These are phyloP conservation scores for Xylariaceae sp. DNA, from an alignment of 2,329 filamentous ascomycete genomes.

Conservation along the genomic window DNA sequence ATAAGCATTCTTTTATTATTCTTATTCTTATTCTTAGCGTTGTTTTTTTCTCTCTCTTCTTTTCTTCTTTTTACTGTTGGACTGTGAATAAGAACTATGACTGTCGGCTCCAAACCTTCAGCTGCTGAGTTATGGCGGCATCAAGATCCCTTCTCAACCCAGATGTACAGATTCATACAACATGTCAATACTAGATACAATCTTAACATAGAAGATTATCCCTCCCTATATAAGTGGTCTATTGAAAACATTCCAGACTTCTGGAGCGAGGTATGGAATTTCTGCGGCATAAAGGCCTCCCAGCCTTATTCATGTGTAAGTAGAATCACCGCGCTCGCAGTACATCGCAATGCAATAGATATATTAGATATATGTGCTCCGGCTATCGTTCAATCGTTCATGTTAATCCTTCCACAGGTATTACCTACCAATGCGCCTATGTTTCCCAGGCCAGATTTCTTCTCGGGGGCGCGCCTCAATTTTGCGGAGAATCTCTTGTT, in stretches of 20 bases:
- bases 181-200: constrained; percentile 69
- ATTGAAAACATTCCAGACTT: constrained; percentile 74
- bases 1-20: too few species aligned
- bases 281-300: constrained; percentile 74
- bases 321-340: constrained; percentile 15
- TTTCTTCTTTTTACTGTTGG: not conserved
- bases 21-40: too few species aligned
- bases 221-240: constrained; percentile 84
- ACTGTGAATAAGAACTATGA: constrained; percentile 31
- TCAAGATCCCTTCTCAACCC: constrained; percentile 65
- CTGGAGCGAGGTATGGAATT: constrained; percentile 86
- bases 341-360: not conserved
- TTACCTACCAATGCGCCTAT: constrained; percentile 69
- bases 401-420: constrained; percentile 52
- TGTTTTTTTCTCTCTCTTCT: not conserved
- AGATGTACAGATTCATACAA: constrained; percentile 73
- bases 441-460: constrained; percentile 88
- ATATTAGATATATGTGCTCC: not conserved
- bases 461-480: constrained; percentile 77
- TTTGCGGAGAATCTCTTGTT: constrained; percentile 95
- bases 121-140: constrained; percentile 70
- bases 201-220: constrained; percentile 66
- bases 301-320: constrained; percentile 62
- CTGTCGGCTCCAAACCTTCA: constrained; percentile 20
- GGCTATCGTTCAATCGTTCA: not conserved